Base-by-base conservation (phyloP, 768 basidiomycete species). In the Pleurotus pulmonarius region DNA sequence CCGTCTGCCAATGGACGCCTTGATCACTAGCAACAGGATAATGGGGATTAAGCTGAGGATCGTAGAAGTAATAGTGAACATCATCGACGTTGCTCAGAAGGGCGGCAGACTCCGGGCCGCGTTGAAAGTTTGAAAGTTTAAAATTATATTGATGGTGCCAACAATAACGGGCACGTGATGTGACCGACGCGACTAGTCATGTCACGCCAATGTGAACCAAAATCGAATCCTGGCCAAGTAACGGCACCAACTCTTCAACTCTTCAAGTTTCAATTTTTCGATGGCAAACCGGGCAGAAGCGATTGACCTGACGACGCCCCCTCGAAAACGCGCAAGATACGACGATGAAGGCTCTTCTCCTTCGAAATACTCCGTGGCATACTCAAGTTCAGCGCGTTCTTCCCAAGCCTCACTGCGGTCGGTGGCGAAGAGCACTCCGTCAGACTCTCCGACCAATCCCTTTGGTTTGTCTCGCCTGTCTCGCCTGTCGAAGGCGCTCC, bases 371-470 rank as follows among this genome's bases (percentile, higher is more conserved):
- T 52, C 49, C 4, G 49, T 24, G 4, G 49, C 49, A 11, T 52
- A 52, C 37, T 41, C 49, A 2, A 52, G 29, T n/a, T 40, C 34
- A 11, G n/a, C 49, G 13, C 38, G 34, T 6, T 24, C 29, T 3
- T 24, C 49, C 16, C 38, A 20, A 4, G 34, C 38, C 39, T 39
- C 34, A 5, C 22, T 52, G 20, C 49, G 49, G 39, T 52, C 55
- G 5, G 40, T 57, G 38, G 45, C 56, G 24, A 40, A 25, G 43
- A 55, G 43, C 34, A 60, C 49, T 16, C 59, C 59, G 13, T 53
- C 56, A 3, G 59, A 60, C 51, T 60, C 59, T 2, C 59, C 59
- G 6, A 55, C 56, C 15, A 60, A 60, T 26, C 59, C 59, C 0
- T 60, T 60, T 49, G 59, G 57, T 20, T 34, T 46, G 20, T 49